Conservation (phyloP, 192 early-diverging fungal species). For the Mortierella hygrophila region DNA sequence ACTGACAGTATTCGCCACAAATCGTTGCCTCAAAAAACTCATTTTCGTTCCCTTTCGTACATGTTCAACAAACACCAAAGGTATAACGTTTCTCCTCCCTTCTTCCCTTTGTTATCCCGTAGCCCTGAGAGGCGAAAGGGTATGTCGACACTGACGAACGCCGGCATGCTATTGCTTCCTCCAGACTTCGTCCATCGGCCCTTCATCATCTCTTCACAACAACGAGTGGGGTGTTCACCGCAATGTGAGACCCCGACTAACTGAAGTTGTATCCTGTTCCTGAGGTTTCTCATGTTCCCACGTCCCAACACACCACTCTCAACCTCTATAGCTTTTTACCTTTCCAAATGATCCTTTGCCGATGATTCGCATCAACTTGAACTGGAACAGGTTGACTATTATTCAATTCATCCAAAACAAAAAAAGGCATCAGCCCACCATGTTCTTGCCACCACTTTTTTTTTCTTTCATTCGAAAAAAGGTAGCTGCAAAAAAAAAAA, state of each 20-base stretch:
- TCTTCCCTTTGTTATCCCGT: background rate
- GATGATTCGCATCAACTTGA: conserved; percentile 81
- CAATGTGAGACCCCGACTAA: background rate
- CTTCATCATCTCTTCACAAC: background rate
- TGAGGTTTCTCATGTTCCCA: background rate
- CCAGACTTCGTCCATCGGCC: background rate
- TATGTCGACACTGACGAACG: background rate
- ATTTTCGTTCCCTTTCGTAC: background rate
- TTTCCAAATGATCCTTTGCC: conserved; percentile 93
- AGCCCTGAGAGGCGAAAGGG: too few relatives aligned
- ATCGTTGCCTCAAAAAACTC: background rate
- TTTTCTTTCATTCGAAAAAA: background rate
- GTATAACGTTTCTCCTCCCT: background rate
- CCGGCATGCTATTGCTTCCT: background rate
- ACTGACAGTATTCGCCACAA: background rate
- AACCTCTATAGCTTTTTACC: conserved; percentile 55
- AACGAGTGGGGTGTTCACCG: background rate
- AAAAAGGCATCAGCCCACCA: background rate
- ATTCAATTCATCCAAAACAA: background rate
- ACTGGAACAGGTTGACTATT: conserved; percentile 81
- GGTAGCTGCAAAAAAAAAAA: background rate
- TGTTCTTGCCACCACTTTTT: background rate
- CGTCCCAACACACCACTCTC: background rate
- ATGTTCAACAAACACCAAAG: background rate
- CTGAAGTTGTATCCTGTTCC: background rate